These are phyloP conservation scores for Tuber calosporum DNA, from an alignment of 495 filamentous ascomycete species.

Conservation along the genomic window DNA sequence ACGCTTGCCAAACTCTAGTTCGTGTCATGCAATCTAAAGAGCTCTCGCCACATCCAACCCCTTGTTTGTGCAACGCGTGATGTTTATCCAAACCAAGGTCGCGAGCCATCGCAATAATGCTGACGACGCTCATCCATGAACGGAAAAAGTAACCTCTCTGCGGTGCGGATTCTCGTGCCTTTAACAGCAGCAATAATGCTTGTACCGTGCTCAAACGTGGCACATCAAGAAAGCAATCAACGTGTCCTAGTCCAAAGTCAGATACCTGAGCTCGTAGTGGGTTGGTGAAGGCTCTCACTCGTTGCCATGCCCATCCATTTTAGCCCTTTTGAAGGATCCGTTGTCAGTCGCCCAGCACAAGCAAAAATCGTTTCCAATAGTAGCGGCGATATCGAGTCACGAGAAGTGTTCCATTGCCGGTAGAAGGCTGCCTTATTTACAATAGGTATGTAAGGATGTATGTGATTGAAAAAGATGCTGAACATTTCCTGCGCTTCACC, in stretches of 20 bases:
- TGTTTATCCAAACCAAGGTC: slow-evolving; percentile 90
- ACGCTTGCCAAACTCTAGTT: slow-evolving; percentile 82
- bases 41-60: slow-evolving; percentile 59
- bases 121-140: slow-evolving; percentile 95
- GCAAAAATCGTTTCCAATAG: slow-evolving; percentile 94
- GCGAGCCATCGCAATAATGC: slow-evolving; percentile 83
- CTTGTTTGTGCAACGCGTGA: slow-evolving; percentile 64
- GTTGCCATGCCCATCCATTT: slow-evolving; percentile 93
- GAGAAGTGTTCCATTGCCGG: slow-evolving; percentile 83
- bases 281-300: slow-evolving; percentile 52
- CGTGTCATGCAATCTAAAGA: slow-evolving; percentile 72
- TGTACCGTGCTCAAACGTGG: slow-evolving; percentile 91
- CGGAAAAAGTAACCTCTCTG: slow-evolving; percentile 95
- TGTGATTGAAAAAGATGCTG: slow-evolving; percentile 82
- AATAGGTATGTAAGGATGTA: slow-evolving; percentile 95
- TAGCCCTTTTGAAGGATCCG: slow-evolving; percentile 73
- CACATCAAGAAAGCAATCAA: slow-evolving; percentile 92
- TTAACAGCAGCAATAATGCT: slow-evolving; percentile 77
- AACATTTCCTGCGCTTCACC: slow-evolving; percentile 78
- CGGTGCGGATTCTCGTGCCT: slow-evolving; percentile 83
- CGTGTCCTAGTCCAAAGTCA: slow-evolving; percentile 60
- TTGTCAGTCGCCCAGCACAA: slow-evolving; percentile 73
- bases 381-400: slow-evolving; percentile 80
- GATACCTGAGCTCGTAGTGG: slow-evolving; percentile 6
- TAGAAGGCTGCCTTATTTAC: slow-evolving; percentile 78